These are phyloP conservation scores for Cryphonectria naterciae DNA, from an alignment of 2,329 filamentous ascomycete genomes.

Conservation along the genomic window DNA sequence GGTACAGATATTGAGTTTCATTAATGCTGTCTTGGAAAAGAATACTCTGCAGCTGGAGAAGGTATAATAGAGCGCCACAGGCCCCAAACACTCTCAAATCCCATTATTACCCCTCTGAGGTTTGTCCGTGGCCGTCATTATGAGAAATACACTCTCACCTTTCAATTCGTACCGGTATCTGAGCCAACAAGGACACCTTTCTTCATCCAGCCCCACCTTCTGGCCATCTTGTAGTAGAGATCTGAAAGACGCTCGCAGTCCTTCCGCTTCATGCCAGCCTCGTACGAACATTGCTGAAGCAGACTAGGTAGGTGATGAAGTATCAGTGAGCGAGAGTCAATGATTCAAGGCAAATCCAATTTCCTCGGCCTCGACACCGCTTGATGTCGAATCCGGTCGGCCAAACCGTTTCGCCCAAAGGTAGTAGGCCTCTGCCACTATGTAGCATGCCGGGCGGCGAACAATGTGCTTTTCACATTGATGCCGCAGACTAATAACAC, in stretches of 20 bases:
- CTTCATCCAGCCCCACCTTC: not conserved
- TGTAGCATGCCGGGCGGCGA: not conserved
- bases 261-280: not conserved
- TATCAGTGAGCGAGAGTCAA: not conserved
- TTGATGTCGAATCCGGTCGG: not conserved
- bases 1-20: not conserved
- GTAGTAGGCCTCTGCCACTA: not conserved
- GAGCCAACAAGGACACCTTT: not conserved
- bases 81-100: not conserved
- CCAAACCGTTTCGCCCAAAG: not conserved
- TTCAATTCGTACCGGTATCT: not conserved
- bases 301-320: not conserved
- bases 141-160: not conserved
- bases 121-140: not conserved
- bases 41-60: not conserved
- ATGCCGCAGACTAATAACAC: not conserved
- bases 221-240: not conserved
- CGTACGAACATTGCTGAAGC: not conserved
- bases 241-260: not conserved
- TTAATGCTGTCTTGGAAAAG: not conserved
- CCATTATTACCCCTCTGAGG: not conserved
- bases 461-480: not conserved
- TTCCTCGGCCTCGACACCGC: not conserved
- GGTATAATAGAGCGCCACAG: not conserved
- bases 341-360: not conserved